Evolutionary conservation across 75 land plant genomes (phyloP), one percentile per base, ranked within the genome.

Genomic region (Pinus tabuliformis): DNA sequence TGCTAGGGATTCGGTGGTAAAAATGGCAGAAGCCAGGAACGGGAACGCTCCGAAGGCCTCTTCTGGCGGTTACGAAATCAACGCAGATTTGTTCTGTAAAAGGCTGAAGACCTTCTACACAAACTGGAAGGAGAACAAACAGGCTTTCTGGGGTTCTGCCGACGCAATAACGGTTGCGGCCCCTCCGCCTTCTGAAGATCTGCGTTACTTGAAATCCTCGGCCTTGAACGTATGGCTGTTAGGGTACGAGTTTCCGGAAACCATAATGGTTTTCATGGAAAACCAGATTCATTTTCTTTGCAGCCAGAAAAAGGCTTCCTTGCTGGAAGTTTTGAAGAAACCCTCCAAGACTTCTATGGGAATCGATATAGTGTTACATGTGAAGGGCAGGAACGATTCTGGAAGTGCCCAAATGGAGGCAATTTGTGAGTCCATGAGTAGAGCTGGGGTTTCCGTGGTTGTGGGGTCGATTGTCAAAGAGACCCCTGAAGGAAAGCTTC

Each of bases 181-280:
- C 8, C 95, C 99, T 21, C 99, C 99, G 6, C 58, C 89, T 33
- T 87, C 90, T 57, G 98, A 97, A 52, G 99, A 97, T 64, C 54
- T 97, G 49, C 91, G 95, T 14, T 97, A 97, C 77, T 80, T 97
- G 58, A 97, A 97, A 73, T 92, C 98, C 8, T 92, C 98, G 22
- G 99, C 99, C 24, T 64, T 97, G 73, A 87, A 97, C 59, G 88
- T 92, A 2, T 97, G 99, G 99, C 63, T 97, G 80, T 83, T 97
- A 45, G 99, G 98, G 16, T 95, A 92, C 83, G 99, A 97, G 82
- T 97, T 97, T 56, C 99, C 98, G 0, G 98, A 97, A 74, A 97
- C 99, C 1, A 79, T 97, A 11, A 92, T 97, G 93, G 92, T 97
- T 30, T 94, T 97, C 79, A 83, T 81, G 78, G 80, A 79, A 45